phyloP scores from a whole-genome alignment of 2,329 filamentous ascomycete genomes.

The Saccharata proteae region DNA sequence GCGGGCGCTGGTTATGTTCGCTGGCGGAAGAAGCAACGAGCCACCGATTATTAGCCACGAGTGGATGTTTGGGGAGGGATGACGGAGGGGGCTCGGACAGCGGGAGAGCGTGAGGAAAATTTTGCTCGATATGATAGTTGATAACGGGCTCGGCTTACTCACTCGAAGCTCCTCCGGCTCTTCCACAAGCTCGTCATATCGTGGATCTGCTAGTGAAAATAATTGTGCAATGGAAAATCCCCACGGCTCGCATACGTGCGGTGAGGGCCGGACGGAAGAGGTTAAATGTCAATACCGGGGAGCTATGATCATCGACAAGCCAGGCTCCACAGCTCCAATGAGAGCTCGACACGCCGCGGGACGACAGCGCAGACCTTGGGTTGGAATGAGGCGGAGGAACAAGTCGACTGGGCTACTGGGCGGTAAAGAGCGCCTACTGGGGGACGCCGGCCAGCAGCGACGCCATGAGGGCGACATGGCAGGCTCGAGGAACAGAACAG shows the following conservation, averaged over 20 bases:
- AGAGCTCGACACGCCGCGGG: slow-evolving; percentile 7
- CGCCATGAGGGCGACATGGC: no score
- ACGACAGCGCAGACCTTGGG: no score
- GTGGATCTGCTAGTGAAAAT: no score
- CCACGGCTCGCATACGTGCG: no score
- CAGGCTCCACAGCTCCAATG: slow-evolving; percentile 3
- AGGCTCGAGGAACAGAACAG: no score
- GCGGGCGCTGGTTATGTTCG: slow-evolving; percentile 11
- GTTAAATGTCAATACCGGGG: slow-evolving; percentile 3
- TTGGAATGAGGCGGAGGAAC: no score
- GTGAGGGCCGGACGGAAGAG: no score
- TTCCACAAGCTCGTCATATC: slow-evolving; percentile 28
- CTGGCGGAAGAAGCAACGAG: slow-evolving; percentile 12
- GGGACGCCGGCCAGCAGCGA: no score
- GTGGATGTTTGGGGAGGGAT: not conserved
- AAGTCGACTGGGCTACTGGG: no score
- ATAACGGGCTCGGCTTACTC: slow-evolving; percentile 15
- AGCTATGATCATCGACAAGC: slow-evolving; percentile 3
- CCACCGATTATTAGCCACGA: slow-evolving; percentile 2
- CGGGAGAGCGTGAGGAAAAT: slow-evolving; percentile 9
- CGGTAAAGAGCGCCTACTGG: no score
- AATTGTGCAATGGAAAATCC: no score
- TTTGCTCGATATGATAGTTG: slow-evolving; percentile 11
- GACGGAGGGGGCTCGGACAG: slow-evolving; percentile 6
- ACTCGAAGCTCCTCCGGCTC: slow-evolving; percentile 28